Conservation (phyloP, 2,329 filamentous ascomycete genomes). For the Claviceps monticola region DNA sequence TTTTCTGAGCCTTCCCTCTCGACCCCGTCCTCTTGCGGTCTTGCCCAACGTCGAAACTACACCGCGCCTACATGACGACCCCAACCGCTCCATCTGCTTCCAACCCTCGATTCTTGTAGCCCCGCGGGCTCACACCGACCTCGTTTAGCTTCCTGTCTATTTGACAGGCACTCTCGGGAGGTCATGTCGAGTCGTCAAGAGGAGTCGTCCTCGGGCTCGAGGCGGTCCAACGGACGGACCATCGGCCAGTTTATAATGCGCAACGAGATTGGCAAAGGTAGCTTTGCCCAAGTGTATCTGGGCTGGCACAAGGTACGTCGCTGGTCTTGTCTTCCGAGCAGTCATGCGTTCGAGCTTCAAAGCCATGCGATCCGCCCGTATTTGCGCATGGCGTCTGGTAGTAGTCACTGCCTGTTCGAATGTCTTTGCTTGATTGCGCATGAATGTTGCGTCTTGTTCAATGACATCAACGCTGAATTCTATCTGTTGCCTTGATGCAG, state of each 20-base stretch:
- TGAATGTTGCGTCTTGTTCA: too few species aligned
- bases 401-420: not conserved
- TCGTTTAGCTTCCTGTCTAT: conserved; percentile 19
- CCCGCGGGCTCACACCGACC: conserved; percentile 20
- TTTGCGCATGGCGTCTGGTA: not conserved
- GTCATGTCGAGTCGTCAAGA: conserved; percentile 27
- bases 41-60: conserved; percentile 8
- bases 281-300: conserved; percentile 91
- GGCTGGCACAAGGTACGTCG: conserved; percentile 61
- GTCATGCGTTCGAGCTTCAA: too few species aligned
- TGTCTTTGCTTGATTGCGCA: not conserved
- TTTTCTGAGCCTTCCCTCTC: not conserved
- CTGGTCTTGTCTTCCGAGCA: not conserved
- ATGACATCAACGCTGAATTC: not conserved
- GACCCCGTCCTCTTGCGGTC: conserved; percentile 3
- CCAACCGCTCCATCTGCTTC: conserved; percentile 19
- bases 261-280: conserved; percentile 89
- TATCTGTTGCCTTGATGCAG: conserved; percentile 27
- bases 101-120: conserved; percentile 23
- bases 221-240: conserved; percentile 19
- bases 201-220: conserved; percentile 21
- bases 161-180: conserved; percentile 19
- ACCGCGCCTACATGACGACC: conserved; percentile 26
- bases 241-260: conserved; percentile 71
- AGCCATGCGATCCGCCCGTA: too few species aligned